Conservation (phyloP, 805 yeast genomes). For the Sungouiozyma ichnusensis region DNA sequence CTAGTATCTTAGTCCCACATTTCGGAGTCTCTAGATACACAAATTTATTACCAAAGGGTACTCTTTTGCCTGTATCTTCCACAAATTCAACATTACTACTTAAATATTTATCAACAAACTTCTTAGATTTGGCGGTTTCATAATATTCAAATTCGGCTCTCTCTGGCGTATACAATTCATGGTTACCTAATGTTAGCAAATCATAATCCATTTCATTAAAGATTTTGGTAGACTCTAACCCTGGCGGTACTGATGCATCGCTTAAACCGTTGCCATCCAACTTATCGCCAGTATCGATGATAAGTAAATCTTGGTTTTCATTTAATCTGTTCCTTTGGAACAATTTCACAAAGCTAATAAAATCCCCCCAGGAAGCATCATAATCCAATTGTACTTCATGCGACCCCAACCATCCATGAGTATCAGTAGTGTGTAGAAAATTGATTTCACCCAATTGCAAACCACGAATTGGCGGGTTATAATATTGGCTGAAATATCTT, state of each 20-base stretch:
- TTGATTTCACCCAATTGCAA: conserved; percentile 63
- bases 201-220: conserved; percentile 64
- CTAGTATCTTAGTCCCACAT: conserved; percentile 41
- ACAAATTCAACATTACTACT: conserved; percentile 60
- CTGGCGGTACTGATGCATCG: conserved; percentile 70
- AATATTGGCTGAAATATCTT: neutral
- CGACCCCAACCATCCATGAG: conserved; percentile 95
- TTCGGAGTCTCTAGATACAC: conserved; percentile 56
- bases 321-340: conserved; percentile 30
- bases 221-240: conserved; percentile 47
- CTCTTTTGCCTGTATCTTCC: conserved; percentile 34
- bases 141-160: conserved; percentile 59
- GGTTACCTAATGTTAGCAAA: conserved; percentile 78
- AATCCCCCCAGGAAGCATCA: conserved; percentile 90
- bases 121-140: conserved; percentile 37
- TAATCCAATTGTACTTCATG: conserved; percentile 70
- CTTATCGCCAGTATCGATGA: conserved; percentile 85
- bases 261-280: conserved; percentile 91
- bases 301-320: conserved; percentile 48
- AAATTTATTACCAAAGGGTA: conserved; percentile 58
- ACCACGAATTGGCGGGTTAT: conserved; percentile 29
- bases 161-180: conserved; percentile 67
- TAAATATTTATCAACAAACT: conserved; percentile 54
- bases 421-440: conserved; percentile 90
- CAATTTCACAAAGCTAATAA: conserved; percentile 52